Evolutionary conservation across 257 asterid species (phyloP).

Genomic region (Euphrasia confusa): DNA sequence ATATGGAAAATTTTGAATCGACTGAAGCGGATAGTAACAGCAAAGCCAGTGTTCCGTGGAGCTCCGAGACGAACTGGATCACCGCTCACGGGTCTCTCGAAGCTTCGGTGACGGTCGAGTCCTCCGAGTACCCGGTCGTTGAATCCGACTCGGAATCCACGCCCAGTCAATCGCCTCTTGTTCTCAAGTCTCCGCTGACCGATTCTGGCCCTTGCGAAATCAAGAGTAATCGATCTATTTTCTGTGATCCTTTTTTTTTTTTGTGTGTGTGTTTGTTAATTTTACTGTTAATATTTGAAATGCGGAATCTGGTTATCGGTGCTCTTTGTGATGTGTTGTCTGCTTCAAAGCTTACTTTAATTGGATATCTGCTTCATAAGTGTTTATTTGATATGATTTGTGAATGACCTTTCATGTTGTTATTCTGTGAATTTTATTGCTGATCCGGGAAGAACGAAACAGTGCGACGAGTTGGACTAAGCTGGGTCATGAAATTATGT

Average conservation of each 20-base stretch:
- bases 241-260: neutral
- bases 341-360: neutral
- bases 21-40: slow-evolving; percentile 2
- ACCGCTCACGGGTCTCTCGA: slow-evolving; percentile 55
- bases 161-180: slow-evolving; percentile 36
- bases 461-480: slow-evolving; percentile 6
- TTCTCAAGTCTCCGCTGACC: slow-evolving; percentile 41
- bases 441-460: neutral
- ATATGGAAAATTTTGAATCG: slow-evolving; percentile 10
- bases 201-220: slow-evolving; percentile 76
- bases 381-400: neutral
- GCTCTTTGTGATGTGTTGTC: slow-evolving; percentile 2
- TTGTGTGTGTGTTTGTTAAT: neutral
- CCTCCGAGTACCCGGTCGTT: slow-evolving; percentile 40
- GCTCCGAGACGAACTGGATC: slow-evolving; percentile 55
- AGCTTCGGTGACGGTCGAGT: slow-evolving; percentile 50
- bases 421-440: slow-evolving; percentile 2
- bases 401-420: neutral
- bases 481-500: slow-evolving; percentile 7
- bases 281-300: neutral
- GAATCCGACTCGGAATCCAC: slow-evolving; percentile 30
- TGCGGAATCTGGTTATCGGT: neutral
- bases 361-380: slow-evolving; percentile 10
- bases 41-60: slow-evolving; percentile 32
- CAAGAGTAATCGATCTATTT: slow-evolving; percentile 37